Conservation (phyloP, 441 rosid genomes). For the Erodium trifolium region DNA sequence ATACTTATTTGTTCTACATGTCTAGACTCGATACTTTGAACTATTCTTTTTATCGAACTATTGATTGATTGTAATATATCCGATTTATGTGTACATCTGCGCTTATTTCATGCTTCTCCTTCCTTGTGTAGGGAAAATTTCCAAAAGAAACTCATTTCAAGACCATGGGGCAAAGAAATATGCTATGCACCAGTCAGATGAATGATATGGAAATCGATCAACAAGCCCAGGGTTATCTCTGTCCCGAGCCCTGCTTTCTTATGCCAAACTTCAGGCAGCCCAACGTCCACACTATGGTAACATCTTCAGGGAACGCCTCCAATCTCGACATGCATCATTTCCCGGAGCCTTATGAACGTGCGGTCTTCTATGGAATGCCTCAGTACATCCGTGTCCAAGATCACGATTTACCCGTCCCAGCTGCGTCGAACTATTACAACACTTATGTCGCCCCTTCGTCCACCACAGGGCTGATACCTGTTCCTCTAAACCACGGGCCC, state of each 20-base stretch:
- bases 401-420: conserved; percentile 40
- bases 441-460: conserved; percentile 36
- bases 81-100: too few relatives aligned
- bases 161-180: conserved; percentile 52
- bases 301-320: conserved; percentile 33
- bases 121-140: conserved; percentile 26
- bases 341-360: conserved; percentile 40
- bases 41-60: too few relatives aligned
- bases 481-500: conserved; percentile 38
- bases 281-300: conserved; percentile 33
- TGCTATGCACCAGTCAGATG: conserved; percentile 35
- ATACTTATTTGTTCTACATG: too few relatives aligned
- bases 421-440: conserved; percentile 37
- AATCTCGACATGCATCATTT: conserved; percentile 34
- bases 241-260: conserved; percentile 44
- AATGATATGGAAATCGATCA: conserved; percentile 49
- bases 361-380: conserved; percentile 39
- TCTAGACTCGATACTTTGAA: too few relatives aligned
- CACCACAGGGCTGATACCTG: conserved; percentile 16
- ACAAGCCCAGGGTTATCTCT: conserved; percentile 32
- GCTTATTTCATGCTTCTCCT: too few relatives aligned
- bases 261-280: conserved; percentile 37
- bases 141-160: conserved; percentile 16
- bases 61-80: too few relatives aligned
- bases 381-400: conserved; percentile 46